Evolutionary conservation across 108 stramenopile species (phyloP).

Genomic region (Epithemia pelagica): DNA sequence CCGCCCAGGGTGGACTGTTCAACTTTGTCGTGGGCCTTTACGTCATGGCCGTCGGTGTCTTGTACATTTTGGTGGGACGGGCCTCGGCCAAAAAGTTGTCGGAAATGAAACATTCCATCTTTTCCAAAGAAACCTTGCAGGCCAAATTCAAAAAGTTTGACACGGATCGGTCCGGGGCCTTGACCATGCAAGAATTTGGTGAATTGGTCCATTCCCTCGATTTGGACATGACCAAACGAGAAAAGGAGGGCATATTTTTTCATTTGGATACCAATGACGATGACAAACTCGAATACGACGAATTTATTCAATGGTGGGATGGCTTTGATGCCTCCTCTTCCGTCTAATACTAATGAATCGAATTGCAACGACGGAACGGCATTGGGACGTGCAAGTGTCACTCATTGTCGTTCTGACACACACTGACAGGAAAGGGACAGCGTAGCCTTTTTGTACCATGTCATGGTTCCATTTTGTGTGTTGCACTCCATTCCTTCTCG

Average conservation of each 20-base stretch:
- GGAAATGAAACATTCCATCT: background rate
- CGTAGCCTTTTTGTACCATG: too few species aligned
- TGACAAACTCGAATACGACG: background rate
- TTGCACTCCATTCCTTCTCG: too few species aligned
- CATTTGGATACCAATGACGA: background rate
- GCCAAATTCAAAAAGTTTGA: background rate
- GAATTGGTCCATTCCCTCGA: background rate
- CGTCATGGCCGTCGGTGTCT: slow-evolving; percentile 26
- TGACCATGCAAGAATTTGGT: background rate
- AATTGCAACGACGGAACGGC: too few species aligned
- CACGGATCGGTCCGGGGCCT: background rate
- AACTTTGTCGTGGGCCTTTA: slow-evolving; percentile 20
- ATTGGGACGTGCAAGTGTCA: too few species aligned
- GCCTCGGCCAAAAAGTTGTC: slow-evolving; percentile 25
- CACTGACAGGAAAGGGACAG: too few species aligned
- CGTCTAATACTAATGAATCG: background rate
- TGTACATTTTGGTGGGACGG: slow-evolving; percentile 28
- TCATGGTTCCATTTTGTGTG: too few species aligned
- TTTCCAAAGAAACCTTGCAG: background rate
- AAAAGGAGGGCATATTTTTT: background rate
- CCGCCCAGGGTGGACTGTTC: slow-evolving; percentile 24
- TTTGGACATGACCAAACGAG: background rate
- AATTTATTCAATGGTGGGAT: background rate
- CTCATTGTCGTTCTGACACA: too few species aligned
- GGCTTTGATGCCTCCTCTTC: background rate